These are phyloP conservation scores for Rachicladosporium sp. DNA, from an alignment of 2,329 filamentous ascomycete species.

Conservation along the genomic window DNA sequence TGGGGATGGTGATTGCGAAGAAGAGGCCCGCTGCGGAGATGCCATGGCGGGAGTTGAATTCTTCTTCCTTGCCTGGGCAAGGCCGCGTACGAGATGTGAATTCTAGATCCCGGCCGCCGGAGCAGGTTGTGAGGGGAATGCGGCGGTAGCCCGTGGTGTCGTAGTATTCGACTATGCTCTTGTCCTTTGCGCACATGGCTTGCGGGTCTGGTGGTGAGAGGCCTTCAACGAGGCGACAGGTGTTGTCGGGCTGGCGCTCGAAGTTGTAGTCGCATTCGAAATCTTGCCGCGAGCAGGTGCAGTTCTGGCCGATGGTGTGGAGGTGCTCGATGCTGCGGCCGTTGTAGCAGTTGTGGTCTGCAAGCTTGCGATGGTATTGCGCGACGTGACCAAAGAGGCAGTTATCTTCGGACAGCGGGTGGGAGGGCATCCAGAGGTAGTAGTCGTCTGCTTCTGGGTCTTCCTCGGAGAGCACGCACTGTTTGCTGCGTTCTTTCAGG, in stretches of 20 bases:
- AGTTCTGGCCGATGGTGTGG: constrained; percentile 60
- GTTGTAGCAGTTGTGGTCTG: constrained; percentile 70
- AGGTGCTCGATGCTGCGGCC: constrained; percentile 55
- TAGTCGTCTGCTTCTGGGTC: constrained; percentile 57
- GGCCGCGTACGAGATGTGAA: constrained; percentile 47
- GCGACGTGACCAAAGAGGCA: constrained; percentile 89
- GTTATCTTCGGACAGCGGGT: constrained; percentile 63
- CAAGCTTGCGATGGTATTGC: constrained; percentile 81
- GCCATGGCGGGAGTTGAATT: constrained; percentile 63
- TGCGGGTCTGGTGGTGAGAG: constrained; percentile 51
- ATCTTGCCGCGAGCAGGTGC: constrained; percentile 70
- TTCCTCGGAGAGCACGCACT: constrained; percentile 57
- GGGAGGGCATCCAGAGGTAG: constrained; percentile 73
- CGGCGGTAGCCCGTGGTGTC: constrained; percentile 78
- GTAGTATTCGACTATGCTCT: constrained; percentile 64
- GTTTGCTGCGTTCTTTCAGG: constrained; percentile 49
- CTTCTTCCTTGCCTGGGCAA: constrained; percentile 70
- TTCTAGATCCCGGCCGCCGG: constrained; percentile 63
- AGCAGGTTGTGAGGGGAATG: constrained; percentile 79
- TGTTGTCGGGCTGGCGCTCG: constrained; percentile 62
- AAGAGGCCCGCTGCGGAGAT: constrained; percentile 65
- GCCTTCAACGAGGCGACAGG: constrained; percentile 66
- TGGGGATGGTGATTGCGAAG: constrained; percentile 68
- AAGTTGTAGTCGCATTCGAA: constrained; percentile 98
- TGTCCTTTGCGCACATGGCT: constrained; percentile 48